Evolutionary conservation across 495 filamentous ascomycete species (phyloP).

Genomic region (Ascodesmis nigricans): DNA sequence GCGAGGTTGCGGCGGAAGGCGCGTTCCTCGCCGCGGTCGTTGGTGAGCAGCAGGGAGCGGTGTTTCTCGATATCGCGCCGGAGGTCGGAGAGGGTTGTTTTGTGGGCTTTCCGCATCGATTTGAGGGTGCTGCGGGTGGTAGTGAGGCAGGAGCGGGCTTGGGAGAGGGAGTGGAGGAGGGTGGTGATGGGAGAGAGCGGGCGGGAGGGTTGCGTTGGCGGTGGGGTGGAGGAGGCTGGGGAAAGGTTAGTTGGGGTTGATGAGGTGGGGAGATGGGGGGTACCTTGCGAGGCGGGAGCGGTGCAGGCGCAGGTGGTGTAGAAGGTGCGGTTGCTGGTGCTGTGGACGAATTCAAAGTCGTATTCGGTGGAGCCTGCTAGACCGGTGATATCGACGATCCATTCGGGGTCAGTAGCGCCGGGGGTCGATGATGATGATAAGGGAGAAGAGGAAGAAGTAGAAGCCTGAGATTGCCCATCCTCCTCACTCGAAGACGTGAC

Average conservation of each 20-base stretch:
- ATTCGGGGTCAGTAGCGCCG: too few species aligned
- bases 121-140: conserved; percentile 19
- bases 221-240: conserved; percentile 11
- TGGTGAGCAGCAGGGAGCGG: conserved; percentile 13
- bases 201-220: conserved; percentile 13
- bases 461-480: too few species aligned
- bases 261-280: conserved; percentile 3
- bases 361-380: conserved; percentile 21
- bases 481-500: too few species aligned
- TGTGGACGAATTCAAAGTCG: conserved; percentile 23
- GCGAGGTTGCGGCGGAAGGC: conserved; percentile 21
- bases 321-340: conserved; percentile 13
- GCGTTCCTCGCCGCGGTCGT: conserved; percentile 21
- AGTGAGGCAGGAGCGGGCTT: conserved; percentile 16
- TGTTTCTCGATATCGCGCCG: conserved; percentile 22
- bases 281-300: conserved; percentile 19
- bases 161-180: conserved; percentile 17
- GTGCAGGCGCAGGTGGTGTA: conserved; percentile 20
- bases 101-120: conserved; percentile 17
- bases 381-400: conserved; percentile 19
- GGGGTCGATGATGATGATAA: too few species aligned
- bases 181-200: conserved; percentile 21
- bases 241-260: conserved; percentile 4
- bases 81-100: conserved; percentile 16
- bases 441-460: too few species aligned